These are phyloP conservation scores for Erythrobasidium yunnanense DNA, from an alignment of 768 basidiomycete genomes.

Conservation along the genomic window DNA sequence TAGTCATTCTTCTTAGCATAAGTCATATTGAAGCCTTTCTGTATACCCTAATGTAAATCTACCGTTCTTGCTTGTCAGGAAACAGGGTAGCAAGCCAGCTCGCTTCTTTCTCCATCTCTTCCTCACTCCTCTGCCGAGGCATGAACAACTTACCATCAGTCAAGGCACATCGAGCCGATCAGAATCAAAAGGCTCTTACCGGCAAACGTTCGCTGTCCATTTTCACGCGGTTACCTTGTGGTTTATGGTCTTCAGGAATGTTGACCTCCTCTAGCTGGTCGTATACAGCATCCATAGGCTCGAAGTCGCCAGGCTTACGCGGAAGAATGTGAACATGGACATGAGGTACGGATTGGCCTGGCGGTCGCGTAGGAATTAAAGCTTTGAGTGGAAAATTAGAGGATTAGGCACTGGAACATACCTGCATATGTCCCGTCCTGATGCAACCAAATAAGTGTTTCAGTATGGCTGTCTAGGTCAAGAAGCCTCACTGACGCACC, in stretches of 20 bases:
- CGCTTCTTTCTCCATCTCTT: slow-evolving; percentile 75
- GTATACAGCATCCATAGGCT: slow-evolving; percentile 47
- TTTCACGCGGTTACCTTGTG: slow-evolving; percentile 29
- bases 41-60: too few species aligned
- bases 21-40: too few species aligned
- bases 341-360: slow-evolving; percentile 77
- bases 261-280: slow-evolving; percentile 63
- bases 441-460: background rate
- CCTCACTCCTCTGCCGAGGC: slow-evolving; percentile 47
- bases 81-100: slow-evolving; percentile 57
- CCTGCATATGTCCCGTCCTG: slow-evolving; percentile 35
- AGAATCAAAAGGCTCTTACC: background rate
- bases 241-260: slow-evolving; percentile 18
- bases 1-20: too few species aligned
- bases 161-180: too few species aligned
- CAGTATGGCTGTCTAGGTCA: background rate
- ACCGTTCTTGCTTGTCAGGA: slow-evolving; percentile 16
- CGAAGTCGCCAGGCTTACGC: slow-evolving; percentile 51
- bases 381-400: too few species aligned
- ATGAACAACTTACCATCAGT: too few species aligned
- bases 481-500: slow-evolving; percentile 46
- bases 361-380: too few species aligned
- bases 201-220: slow-evolving; percentile 48
- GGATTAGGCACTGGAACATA: slow-evolving; percentile 20
- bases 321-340: slow-evolving; percentile 91